Evolutionary conservation across 2,329 filamentous ascomycete species (phyloP).

Genomic region (Diaporthe citri): DNA sequence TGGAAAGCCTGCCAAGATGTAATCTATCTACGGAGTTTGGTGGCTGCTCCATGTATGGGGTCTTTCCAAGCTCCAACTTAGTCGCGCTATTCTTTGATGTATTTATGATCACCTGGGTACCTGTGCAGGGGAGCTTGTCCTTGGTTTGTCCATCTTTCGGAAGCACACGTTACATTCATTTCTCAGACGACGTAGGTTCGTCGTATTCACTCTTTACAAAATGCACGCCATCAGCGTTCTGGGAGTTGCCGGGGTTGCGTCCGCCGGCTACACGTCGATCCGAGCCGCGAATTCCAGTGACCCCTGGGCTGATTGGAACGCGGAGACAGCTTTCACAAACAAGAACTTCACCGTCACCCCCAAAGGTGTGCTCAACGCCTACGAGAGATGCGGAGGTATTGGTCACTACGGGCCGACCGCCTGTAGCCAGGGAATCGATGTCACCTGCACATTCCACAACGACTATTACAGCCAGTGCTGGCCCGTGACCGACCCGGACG

Average conservation of each 20-base stretch:
- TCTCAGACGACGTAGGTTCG: neutral
- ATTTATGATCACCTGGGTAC: neutral
- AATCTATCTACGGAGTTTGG: neutral
- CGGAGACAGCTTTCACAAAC: neutral
- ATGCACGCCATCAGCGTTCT: neutral
- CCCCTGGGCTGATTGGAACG: neutral
- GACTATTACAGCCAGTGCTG: neutral
- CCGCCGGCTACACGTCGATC: neutral
- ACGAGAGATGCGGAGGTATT: conserved; percentile 12
- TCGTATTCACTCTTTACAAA: neutral
- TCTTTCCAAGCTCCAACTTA: neutral
- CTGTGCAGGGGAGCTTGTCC: neutral
- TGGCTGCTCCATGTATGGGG: neutral
- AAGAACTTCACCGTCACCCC: conserved; percentile 1
- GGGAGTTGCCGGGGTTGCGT: neutral
- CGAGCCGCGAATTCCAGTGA: neutral
- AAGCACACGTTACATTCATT: neutral
- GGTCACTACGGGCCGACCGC: neutral
- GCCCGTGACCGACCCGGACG: neutral
- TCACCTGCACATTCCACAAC: neutral
- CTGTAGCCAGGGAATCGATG: neutral
- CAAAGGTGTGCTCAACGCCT: neutral
- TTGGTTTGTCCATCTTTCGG: neutral
- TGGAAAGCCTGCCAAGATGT: neutral
- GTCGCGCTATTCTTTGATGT: neutral